Conservation (phyloP, 2,329 filamentous ascomycete genomes). For the Colletotrichum sp. region DNA sequence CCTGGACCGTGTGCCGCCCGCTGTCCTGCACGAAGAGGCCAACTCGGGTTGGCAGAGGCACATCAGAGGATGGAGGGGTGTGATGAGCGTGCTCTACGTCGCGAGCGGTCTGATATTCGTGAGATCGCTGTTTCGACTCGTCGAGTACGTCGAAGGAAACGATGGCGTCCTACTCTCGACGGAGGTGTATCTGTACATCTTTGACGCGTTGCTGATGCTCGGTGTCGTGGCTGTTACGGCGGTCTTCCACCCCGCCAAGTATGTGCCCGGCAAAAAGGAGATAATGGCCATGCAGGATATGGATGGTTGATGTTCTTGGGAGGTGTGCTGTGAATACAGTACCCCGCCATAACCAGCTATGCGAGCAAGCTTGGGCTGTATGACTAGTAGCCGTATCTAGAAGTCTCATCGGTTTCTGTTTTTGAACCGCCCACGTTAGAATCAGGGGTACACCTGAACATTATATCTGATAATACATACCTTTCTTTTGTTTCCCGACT, state of each 20-base stretch:
- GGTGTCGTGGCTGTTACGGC: constrained; percentile 13
- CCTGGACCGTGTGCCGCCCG: background rate
- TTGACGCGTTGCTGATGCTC: constrained; percentile 40
- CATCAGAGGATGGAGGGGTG: background rate
- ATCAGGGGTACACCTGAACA: background rate
- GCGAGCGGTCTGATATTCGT: constrained; percentile 50
- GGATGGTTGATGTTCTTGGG: background rate
- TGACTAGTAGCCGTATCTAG: background rate
- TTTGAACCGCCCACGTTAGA: background rate
- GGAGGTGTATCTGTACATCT: constrained; percentile 39
- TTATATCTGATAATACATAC: background rate
- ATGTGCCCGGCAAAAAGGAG: background rate
- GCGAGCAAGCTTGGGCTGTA: background rate
- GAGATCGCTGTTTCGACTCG: constrained; percentile 43
- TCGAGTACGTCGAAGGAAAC: constrained; percentile 44
- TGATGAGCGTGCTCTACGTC: constrained; percentile 45
- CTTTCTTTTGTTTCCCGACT: background rate
- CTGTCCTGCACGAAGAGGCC: background rate
- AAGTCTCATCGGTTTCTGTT: background rate
- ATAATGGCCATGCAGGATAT: background rate
- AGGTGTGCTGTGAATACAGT: background rate
- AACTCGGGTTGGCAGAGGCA: constrained; percentile 21
- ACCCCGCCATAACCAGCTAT: background rate
- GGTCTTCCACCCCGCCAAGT: background rate
- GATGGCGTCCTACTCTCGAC: constrained; percentile 35